A percentile compares a stretch with the other conserved stretches of the same genome.
Evolutionary conservation across 2,329 filamentous ascomycete genomes (phyloP).

Genomic region (Ophiognomonia clavigignenti-juglandacearum): DNA sequence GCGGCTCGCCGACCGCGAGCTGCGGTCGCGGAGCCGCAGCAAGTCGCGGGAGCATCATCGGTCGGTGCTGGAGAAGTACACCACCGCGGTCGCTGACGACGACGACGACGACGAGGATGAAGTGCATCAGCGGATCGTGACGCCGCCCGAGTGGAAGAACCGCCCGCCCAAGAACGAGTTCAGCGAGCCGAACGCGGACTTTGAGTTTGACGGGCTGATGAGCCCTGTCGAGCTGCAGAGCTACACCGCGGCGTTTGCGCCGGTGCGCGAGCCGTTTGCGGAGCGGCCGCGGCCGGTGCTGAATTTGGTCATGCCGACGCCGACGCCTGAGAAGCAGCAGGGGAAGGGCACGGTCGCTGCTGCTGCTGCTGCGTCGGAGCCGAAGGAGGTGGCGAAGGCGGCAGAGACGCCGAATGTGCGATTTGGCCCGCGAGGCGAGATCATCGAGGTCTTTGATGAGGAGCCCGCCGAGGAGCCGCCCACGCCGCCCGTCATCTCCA

Average conservation of each 20-base stretch:
- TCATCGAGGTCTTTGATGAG: constrained; percentile 37
- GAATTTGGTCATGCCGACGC: constrained; percentile 58
- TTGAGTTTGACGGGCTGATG: constrained; percentile 55
- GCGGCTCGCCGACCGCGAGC: constrained; percentile 48
- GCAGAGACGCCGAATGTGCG: constrained; percentile 25
- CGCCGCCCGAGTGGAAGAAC: constrained; percentile 48
- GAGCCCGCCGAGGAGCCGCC: constrained; percentile 38
- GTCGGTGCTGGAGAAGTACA: constrained; percentile 54
- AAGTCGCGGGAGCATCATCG: constrained; percentile 36
- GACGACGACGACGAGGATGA: constrained; percentile 27
- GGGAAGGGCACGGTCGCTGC: constrained; percentile 18
- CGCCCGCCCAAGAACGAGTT: constrained; percentile 42
- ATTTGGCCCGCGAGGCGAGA: constrained; percentile 36
- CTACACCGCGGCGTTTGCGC: constrained; percentile 23
- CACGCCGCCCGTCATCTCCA: constrained; percentile 32
- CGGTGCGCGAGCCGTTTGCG: constrained; percentile 45
- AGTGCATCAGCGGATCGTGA: constrained; percentile 39
- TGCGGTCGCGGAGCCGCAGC: constrained; percentile 47
- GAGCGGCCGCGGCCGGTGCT: constrained; percentile 53
- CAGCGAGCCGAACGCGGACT: constrained; percentile 58
- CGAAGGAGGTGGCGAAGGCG: constrained; percentile 15
- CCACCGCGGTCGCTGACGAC: no score
- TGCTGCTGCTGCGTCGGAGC: constrained; percentile 13
- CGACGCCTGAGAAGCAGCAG: constrained; percentile 40
- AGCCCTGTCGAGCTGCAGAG: constrained; percentile 43